Base-by-base conservation (phyloP, 202 grass and related monocot species). In the Schoenoplectus triqueter region DNA sequence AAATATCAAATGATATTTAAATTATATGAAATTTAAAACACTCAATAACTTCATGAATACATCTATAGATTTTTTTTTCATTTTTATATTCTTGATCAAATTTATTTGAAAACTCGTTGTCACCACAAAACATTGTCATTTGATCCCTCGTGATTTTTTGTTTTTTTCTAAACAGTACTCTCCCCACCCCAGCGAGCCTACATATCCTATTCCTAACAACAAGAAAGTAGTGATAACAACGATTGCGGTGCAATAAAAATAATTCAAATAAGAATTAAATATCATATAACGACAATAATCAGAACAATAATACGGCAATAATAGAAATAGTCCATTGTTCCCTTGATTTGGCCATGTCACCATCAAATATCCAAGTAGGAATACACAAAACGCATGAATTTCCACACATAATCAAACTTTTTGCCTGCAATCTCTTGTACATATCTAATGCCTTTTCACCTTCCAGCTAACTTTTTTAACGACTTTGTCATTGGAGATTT, bases 351-450 rank as follows among this genome's bases (percentile, higher is more conserved):
- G 44, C n/a, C 69, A 72, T 46, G 69, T 72, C 69, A 48, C 15
- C 1, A n/a, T 72, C 69, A 72, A 69, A 45, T 19, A 68, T 68
- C 10, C 31, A 41, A 22, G 31, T 42, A 68, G 39, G 21, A 68
- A 42, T 39, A 68, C 65, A 68, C 65, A 13, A 14, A 41, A 67
- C 42, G 65, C 31, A 42, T 42, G 39, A 68, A 42, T 68, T 68
- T 68, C 65, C 31, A 68, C 65, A 39, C 64, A 39, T 40, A 66
- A 66, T 66, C 64, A 39, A 66, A 66, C 9, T 3, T 66, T 66
- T 66, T 13, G 64, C 65, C 2, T 42, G 22, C 56, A 68, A 41
- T 68, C 31, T 68, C 10, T 39, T 68, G 65, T 42, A 11, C 10
- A 42, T 11, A 68, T 68, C 65, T 42, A 68, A 13, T 68, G 31